A percentile compares a stretch with the other conserved stretches of the same genome.
phyloP scores from a whole-genome alignment of 139 green algal genomes.

The Haematococcus lacustris region DNA sequence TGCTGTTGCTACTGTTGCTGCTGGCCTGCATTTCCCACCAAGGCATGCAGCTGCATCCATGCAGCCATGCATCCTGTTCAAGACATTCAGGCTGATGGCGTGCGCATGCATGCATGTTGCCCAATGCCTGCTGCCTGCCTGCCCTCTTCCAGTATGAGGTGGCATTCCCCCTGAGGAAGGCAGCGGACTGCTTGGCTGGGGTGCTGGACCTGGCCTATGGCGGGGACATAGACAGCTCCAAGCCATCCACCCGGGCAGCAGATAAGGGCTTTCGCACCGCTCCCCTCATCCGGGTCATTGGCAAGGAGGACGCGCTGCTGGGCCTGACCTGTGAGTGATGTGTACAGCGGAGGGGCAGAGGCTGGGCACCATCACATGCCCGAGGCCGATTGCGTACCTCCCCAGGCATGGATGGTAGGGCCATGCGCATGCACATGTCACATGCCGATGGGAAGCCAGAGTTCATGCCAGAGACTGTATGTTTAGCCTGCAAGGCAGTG shows the following conservation, averaged over 20 bases:
- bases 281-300: slow-evolving; percentile 34
- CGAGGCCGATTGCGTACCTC: background rate
- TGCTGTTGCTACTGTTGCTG: background rate
- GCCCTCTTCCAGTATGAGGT: slow-evolving; percentile 31
- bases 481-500: background rate
- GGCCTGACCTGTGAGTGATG: slow-evolving; percentile 8
- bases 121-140: background rate
- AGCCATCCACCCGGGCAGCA: background rate
- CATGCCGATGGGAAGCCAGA: background rate
- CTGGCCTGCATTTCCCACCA: background rate
- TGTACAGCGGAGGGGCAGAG: background rate
- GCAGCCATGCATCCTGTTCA: background rate
- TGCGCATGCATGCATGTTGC: background rate
- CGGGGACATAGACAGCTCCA: slow-evolving; percentile 15
- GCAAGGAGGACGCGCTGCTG: slow-evolving; percentile 31
- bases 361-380: no score
- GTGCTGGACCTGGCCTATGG: slow-evolving; percentile 42
- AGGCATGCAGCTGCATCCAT: background rate
- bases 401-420: background rate
- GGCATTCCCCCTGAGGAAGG: slow-evolving; percentile 30
- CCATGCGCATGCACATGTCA: background rate
- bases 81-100: background rate
- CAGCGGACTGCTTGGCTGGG: slow-evolving; percentile 37
- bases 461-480: background rate
- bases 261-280: slow-evolving; percentile 51